Evolutionary conservation across 495 filamentous ascomycete species (phyloP), one percentile per base, ranked within the genome.

Genomic region (Apodospora peruviana): DNA sequence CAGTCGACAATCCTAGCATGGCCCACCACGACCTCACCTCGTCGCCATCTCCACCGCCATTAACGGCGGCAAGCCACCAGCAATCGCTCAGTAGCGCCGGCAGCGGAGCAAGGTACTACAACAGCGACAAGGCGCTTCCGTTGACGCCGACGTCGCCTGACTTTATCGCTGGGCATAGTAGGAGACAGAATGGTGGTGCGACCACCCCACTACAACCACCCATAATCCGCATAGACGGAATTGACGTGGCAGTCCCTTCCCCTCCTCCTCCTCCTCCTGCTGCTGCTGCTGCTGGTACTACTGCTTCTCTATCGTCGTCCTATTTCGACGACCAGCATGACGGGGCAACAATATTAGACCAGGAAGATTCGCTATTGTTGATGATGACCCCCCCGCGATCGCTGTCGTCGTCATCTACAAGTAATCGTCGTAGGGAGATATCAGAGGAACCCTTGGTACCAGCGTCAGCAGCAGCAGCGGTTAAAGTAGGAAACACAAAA

Each of bases 141-240:
- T 47, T 71, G 11, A 74, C 70, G 32, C 72, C 70, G 1, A 58
- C 62, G 10, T 68, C 66, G 4, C 27, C 27, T 14, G 27, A 32
- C 27, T 32, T 32, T 64, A 10, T 7, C n/a, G 5, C 14, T 12
- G 19, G 18, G 19, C 39, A 5, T 7, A 16, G 4, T 41, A 16
- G 3, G 18, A 10, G 12, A 2, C 44, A 17, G 32, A 70, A 42
- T 59, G 51, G 42, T 60, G 61, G 41, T 36, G 57, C 41, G 61
- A 63, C 8, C 44, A 40, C 17, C 64, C 53, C 0, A 49, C 59
- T 2, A 35, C 51, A 20, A n/a, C n/a, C n/a, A n/a, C 55, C 55
- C 34, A 18, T 47, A 19, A 57, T 51, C 24, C 50, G 48, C 46
- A 23, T 53, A 2, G 35, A 48, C 16, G 51, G 46, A 5, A 48